Base-by-base conservation (phyloP, 2,329 filamentous ascomycete species). In the Aspergillus sp. region DNA sequence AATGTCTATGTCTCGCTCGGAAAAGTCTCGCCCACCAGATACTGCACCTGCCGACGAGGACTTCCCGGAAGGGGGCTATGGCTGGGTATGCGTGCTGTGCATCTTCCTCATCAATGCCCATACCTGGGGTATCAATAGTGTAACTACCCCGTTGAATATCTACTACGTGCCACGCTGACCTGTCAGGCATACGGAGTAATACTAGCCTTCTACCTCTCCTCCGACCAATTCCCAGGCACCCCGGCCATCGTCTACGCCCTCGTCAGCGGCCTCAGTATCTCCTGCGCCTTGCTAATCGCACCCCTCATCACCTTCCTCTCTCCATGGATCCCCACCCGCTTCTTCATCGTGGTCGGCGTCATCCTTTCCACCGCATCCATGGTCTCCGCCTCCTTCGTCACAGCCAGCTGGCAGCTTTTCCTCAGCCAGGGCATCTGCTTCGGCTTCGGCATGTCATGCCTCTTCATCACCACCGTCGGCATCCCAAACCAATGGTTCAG, bases 401-500 rank as follows among this genome's bases (percentile, higher is more conserved):
- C 53, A 1, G 44, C 63, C 3, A 72, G 72, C 26, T 78, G 74
- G 75, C 74, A 77, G 4, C 64, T 80, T 5, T 74, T 75, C 49
- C 63, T 80, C 3, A 70, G 66, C 1, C 77, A 80, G 55, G 77
- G 76, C 1, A 53, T 76, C 2, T 63, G 74, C 0, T 70, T 78
- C 8, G 77, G 78, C 0, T 49, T 68, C 4, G 76, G 77, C 0
- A 67, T 79, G 5, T 75, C 75, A 0, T 72, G 74, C 12, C 61
- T 78, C n/a, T 78, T 73, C 41, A 72, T 76, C 3, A 74, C 75
- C 1, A 68, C 68, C 32, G 63, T 74, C 1, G 69, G 71, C 0
- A 66, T 79, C 3, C 59, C 75, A 1, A 70, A 72, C 1, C 75
- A 80, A 48, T 80, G 77, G 77, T 81, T 80, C 59, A 57, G 62